These are phyloP conservation scores for Umbelopsis ramanniana DNA, from an alignment of 192 early-diverging fungal species.

Conservation along the genomic window DNA sequence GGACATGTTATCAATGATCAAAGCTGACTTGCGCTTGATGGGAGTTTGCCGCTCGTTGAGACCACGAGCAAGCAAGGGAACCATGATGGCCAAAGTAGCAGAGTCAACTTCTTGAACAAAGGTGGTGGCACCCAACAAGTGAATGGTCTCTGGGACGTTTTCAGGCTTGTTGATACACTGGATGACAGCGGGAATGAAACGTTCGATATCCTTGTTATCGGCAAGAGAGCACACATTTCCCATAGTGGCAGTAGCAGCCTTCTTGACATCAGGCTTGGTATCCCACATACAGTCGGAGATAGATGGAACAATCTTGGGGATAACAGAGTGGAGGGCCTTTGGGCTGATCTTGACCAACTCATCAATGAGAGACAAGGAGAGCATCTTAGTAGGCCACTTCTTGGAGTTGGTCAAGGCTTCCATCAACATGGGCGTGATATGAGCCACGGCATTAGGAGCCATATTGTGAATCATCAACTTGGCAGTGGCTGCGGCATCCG, in stretches of 20 bases:
- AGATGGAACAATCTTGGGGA: constrained; percentile 70
- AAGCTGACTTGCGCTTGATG: constrained; percentile 75
- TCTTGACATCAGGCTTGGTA: constrained; percentile 76
- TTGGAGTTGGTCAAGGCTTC: constrained; percentile 74
- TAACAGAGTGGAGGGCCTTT: constrained; percentile 49
- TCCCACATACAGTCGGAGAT: constrained; percentile 83
- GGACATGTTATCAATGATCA: constrained; percentile 93
- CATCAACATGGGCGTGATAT: constrained; percentile 64
- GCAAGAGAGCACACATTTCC: constrained; percentile 67
- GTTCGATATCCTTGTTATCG: constrained; percentile 81
- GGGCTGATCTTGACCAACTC: constrained; percentile 49
- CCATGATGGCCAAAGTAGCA: constrained; percentile 81
- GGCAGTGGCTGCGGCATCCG: constrained; percentile 45
- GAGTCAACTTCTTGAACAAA: constrained; percentile 80
- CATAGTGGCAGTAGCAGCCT: constrained; percentile 69
- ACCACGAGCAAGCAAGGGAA: constrained; percentile 75
- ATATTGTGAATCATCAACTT: constrained; percentile 41
- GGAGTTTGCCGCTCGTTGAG: constrained; percentile 69
- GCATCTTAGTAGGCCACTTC: constrained; percentile 79
- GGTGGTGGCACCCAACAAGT: constrained; percentile 80
- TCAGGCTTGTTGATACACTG: constrained; percentile 78
- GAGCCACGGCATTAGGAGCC: constrained; percentile 50
- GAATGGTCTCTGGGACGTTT: constrained; percentile 78
- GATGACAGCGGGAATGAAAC: constrained; percentile 77
- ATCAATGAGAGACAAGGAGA: constrained; percentile 52